Conservation (phyloP, 768 basidiomycete species). For the Agrocybe pediades region DNA sequence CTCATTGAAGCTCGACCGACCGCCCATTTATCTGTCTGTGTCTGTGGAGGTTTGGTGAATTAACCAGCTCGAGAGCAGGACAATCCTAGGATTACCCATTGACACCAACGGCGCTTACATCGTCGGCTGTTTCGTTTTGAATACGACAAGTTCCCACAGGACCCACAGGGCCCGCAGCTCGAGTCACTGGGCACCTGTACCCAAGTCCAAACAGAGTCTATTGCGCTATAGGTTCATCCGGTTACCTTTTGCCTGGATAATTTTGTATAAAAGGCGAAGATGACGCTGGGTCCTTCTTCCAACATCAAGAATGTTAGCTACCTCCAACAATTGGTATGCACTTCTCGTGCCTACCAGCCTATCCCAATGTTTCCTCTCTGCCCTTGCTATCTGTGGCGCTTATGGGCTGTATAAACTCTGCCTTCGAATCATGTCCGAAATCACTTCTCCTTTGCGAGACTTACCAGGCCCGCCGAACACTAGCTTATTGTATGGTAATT, state of each 20-base stretch:
- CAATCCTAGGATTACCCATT: too few relatives aligned
- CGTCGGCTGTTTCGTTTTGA: neutral
- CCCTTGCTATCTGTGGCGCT: neutral
- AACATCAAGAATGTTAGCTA: neutral
- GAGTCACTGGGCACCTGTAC: neutral
- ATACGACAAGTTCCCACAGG: neutral
- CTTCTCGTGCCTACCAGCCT: neutral
- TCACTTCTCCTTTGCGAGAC: conserved; percentile 11
- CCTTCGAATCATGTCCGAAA: conserved; percentile 2
- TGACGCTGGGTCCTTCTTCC: neutral
- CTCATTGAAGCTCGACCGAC: neutral
- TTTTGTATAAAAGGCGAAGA: neutral
- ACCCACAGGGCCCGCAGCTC: neutral
- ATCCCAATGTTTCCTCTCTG: neutral
- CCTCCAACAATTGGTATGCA: neutral
- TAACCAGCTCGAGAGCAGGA: too few relatives aligned
- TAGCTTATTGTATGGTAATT: conserved; percentile 44
- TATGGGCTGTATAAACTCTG: conserved; percentile 5
- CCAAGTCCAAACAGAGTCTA: too few relatives aligned
- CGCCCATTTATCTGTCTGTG: too few relatives aligned
- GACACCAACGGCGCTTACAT: neutral
- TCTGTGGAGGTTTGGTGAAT: too few relatives aligned
- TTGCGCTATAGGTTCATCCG: neutral
- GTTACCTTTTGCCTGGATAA: neutral
- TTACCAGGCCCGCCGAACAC: conserved; percentile 24